phyloP scores from a whole-genome alignment of 306 rosid genomes.

The Mimosa pudica region DNA sequence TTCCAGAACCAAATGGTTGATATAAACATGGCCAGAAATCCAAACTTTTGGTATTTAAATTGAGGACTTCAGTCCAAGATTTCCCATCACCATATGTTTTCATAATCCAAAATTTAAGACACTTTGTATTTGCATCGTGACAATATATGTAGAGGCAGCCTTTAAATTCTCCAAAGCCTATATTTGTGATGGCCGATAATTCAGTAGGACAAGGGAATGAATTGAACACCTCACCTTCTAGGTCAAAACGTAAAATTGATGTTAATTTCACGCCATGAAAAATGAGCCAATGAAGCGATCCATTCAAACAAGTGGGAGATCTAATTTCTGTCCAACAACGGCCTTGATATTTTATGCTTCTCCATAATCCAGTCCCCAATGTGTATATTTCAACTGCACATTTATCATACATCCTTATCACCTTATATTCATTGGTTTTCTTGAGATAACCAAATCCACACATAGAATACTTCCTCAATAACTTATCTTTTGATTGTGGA shows the following conservation, averaged over 20 bases:
- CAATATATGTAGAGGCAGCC: background rate
- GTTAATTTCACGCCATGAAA: rapidly evolving
- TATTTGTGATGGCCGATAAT: too few species aligned
- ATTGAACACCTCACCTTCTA: constrained; percentile 31
- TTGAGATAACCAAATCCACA: constrained; percentile 20
- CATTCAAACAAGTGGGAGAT: constrained; percentile 21
- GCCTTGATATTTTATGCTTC: background rate
- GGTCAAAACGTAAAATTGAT: background rate
- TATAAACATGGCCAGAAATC: too few species aligned
- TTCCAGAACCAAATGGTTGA: too few species aligned
- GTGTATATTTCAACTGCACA: constrained; percentile 13
- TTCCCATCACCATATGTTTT: too few species aligned
- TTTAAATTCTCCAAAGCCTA: background rate
- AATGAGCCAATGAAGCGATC: constrained; percentile 28
- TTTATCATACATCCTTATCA: background rate
- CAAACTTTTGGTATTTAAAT: too few species aligned
- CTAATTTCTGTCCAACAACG: background rate
- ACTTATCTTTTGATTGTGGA: background rate
- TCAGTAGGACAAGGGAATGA: constrained; percentile 3
- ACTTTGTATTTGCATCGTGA: too few species aligned
- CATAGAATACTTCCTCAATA: too few species aligned
- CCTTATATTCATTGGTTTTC: constrained; percentile 23
- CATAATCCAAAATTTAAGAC: too few species aligned
- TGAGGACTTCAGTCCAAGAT: too few species aligned
- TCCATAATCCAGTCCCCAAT: constrained; percentile 20